phyloP scores from a whole-genome alignment of 2,329 filamentous ascomycete species.

The Plectosphaerella plurivora region DNA sequence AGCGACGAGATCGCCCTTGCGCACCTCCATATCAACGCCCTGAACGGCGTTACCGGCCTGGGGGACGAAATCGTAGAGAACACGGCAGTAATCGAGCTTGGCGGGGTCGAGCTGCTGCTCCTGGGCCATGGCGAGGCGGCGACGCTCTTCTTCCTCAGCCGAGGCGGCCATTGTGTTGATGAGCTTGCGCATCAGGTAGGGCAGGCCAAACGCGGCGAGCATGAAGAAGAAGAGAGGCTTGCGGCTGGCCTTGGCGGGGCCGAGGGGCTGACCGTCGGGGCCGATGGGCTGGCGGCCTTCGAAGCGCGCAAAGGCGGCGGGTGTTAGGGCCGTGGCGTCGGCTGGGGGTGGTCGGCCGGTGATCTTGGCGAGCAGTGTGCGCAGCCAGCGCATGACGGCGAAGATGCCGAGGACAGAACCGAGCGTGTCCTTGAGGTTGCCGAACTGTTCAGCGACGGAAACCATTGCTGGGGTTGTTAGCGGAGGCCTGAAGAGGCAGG shows the following conservation, averaged over 20 bases:
- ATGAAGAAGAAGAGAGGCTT: constrained; percentile 97
- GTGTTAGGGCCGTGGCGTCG: constrained; percentile 81
- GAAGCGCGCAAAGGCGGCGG: constrained; percentile 86
- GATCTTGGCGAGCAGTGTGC: constrained; percentile 84
- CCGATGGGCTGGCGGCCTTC: constrained; percentile 58
- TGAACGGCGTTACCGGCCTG: constrained; percentile 57
- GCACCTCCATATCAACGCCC: constrained; percentile 84
- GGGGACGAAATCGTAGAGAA: constrained; percentile 90
- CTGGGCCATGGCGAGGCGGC: constrained; percentile 38
- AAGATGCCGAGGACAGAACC: constrained; percentile 94
- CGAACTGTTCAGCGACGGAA: constrained; percentile 94
- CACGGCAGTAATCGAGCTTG: constrained; percentile 94
- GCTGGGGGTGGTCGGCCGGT: constrained; percentile 88
- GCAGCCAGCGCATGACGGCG: constrained; percentile 90
- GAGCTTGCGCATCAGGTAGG: constrained; percentile 95
- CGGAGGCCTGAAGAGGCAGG: neutral
- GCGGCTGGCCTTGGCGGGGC: constrained; percentile 71
- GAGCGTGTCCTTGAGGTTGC: constrained; percentile 86
- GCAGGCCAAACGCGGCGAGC: constrained; percentile 87
- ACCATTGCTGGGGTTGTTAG: constrained; percentile 70
- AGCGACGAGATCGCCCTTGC: constrained; percentile 93
- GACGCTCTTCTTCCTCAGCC: constrained; percentile 77
- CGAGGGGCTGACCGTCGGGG: constrained; percentile 58
- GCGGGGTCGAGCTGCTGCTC: constrained; percentile 69
- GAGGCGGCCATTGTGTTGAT: constrained; percentile 79